Base-by-base conservation (phyloP, 352 stramenopile species). In the Phytophthora tentaculata region DNA sequence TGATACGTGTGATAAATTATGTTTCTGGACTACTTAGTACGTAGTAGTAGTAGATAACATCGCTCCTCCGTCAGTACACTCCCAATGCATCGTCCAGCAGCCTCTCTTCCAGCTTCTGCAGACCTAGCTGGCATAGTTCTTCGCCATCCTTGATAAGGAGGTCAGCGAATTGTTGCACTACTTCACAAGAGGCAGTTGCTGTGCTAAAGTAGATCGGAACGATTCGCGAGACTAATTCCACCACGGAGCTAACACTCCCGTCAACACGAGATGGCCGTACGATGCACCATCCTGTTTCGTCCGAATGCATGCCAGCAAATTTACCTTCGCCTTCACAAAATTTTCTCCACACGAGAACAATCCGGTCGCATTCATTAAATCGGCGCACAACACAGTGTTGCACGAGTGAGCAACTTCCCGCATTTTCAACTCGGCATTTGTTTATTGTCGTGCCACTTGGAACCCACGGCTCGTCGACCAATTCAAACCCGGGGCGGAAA, bases 271-370 rank as follows among this genome's bases (percentile, higher is more conserved):
- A 74, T 5, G 72, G 64, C 0, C 65, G 69, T 1, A 80, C 19
- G 19, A 77, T 61, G 26, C 64, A 71, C 83, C 83, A 91, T 3
- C 80, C 80, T 1, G 78, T 91, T 54, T 89, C 79, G 24, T 91
- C 80, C 35, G 77, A 80, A 52, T 81, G 77, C 70, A 89, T 79
- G 0, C 73, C 74, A 56, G 69, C 75, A 39, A 74, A 74, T 12
- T 17, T 35, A 1, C 73, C 61, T 35, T 77, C 76, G 10, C 79
- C 76, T 41, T 88, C 73, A 0, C 60, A 71, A 17, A 84, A 76
- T 17, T 77, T 77, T 19, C 77, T 76, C 71, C 74, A 91, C 26
- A 89, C 74, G 8, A 87, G 35, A 57, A 89, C 75, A 26, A 81
- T 66, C 9, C 83, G 80, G n/a, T 79, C 50, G 1, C 28, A 35